Percentiles rank a stretch among this genome's conserved stretches.
phyloP scores from a whole-genome alignment of 352 stramenopile species.

The Globisporangium camurandrum region DNA sequence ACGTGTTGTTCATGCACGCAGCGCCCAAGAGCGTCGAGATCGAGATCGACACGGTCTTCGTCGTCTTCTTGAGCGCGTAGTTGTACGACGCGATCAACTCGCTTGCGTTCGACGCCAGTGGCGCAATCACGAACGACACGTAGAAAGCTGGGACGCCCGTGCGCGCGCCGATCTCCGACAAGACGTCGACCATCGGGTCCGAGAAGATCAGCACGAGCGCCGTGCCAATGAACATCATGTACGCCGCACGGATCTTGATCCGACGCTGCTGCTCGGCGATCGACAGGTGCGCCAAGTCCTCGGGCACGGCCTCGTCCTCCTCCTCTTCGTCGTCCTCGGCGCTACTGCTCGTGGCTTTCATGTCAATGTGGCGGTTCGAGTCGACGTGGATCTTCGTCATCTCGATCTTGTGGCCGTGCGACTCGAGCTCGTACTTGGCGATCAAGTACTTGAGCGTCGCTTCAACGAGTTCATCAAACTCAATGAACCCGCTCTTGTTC shows the following conservation, averaged over 20 bases:
- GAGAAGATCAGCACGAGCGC: conserved; percentile 93
- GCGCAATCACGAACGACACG: conserved; percentile 96
- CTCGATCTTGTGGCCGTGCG: conserved; percentile 37
- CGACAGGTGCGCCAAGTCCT: conserved; percentile 90
- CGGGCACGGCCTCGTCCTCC: conserved; percentile 92
- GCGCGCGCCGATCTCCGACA: conserved; percentile 89
- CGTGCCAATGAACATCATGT: conserved; percentile 93
- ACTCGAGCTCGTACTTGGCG: conserved; percentile 64
- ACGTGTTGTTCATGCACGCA: conserved; percentile 99
- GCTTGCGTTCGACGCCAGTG: conserved; percentile 97
- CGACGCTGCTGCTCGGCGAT: conserved; percentile 93
- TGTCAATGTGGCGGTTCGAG: conserved; percentile 33
- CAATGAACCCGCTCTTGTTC: conserved; percentile 87
- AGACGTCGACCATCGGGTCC: conserved; percentile 98
- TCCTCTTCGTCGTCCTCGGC: conserved; percentile 81
- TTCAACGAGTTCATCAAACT: conserved; percentile 93
- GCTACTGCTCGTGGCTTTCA: conserved; percentile 12
- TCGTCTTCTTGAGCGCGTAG: conserved; percentile 97
- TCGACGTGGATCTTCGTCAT: conserved; percentile 39
- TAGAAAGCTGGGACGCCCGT: conserved; percentile 94
- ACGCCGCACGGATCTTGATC: conserved; percentile 92
- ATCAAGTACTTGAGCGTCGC: conserved; percentile 84
- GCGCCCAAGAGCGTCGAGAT: conserved; percentile 91
- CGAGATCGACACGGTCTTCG: conserved; percentile 96
- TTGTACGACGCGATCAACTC: conserved; percentile 97